Percentiles rank a stretch among this genome's conserved stretches.
These are phyloP conservation scores for Aquilaria agallochum DNA, from an alignment of 441 rosid species.

Conservation along the genomic window DNA sequence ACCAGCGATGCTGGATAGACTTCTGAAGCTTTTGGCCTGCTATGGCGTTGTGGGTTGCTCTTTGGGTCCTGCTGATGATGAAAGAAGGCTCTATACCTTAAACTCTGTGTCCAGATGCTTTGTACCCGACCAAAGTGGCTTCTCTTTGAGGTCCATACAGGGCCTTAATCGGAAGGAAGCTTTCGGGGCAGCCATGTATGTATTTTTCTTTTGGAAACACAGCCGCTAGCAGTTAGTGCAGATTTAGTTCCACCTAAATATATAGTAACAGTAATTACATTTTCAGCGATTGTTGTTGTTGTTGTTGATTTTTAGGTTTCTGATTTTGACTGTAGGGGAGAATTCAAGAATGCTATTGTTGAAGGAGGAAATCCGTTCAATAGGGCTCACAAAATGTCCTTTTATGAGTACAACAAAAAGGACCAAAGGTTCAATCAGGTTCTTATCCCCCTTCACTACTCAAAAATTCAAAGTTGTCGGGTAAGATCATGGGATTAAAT, in stretches of 20 bases:
- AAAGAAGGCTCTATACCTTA: constrained; percentile 11
- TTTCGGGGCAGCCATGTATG: no score
- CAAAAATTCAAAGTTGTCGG: no score
- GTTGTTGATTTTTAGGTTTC: no score
- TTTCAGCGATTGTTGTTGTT: no score
- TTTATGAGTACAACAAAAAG: not conserved
- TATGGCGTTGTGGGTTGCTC: constrained; percentile 18
- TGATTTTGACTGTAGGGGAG: not conserved
- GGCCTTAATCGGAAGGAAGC: no score
- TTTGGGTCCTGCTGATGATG: not conserved
- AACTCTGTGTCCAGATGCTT: constrained; percentile 15
- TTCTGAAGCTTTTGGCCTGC: constrained; percentile 20
- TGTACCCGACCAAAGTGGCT: constrained; percentile 6
- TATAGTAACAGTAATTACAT: no score
- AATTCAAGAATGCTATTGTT: constrained; percentile 4
- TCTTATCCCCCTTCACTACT: not conserved
- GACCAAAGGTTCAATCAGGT: not conserved
- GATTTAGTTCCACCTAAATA: no score
- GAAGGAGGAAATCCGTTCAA: constrained; percentile 9
- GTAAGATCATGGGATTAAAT: no score
- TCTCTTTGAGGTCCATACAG: not conserved
- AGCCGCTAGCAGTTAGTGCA: no score
- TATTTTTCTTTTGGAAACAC: no score
- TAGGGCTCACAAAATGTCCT: constrained; percentile 3
- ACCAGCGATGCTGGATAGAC: constrained; percentile 16